Conservation (phyloP, 345 rosid genomes). For the Carallia pectinifolia region DNA sequence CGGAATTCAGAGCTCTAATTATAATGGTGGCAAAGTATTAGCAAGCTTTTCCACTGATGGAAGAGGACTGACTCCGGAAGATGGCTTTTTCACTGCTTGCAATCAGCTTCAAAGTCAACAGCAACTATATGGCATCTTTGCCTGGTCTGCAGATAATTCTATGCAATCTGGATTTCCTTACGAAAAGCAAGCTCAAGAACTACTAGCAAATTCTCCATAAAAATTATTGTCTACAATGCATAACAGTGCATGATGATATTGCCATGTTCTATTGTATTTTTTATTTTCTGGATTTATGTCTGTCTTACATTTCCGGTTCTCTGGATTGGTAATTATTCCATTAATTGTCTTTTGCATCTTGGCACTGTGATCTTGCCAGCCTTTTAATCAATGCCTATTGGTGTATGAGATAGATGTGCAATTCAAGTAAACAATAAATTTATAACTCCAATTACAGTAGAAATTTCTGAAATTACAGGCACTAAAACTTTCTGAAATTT, state of each 20-base stretch:
- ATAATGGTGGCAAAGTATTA: slow-evolving; percentile 23
- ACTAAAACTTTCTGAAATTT: no score
- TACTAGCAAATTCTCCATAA: slow-evolving; percentile 28
- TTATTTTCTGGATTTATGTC: no score
- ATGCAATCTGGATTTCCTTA: slow-evolving; percentile 19
- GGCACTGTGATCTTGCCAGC: no score
- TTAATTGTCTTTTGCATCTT: no score
- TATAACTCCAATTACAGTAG: no score
- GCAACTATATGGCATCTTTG: slow-evolving; percentile 37
- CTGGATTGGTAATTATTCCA: no score
- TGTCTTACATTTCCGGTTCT: no score
- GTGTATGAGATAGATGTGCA: no score
- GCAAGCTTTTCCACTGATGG: slow-evolving; percentile 28
- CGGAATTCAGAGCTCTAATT: slow-evolving; percentile 27
- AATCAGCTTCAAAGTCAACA: slow-evolving; percentile 21
- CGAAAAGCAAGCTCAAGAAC: slow-evolving; percentile 36
- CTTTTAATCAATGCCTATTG: no score
- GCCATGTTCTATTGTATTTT: no score
- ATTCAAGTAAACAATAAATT: no score
- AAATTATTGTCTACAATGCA: neutral
- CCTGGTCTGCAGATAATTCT: slow-evolving; percentile 48
- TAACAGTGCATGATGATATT: neutral
- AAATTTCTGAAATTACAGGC: no score
- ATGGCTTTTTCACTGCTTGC: slow-evolving; percentile 45
- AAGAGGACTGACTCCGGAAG: slow-evolving; percentile 30